Conservation (phyloP, 2,329 filamentous ascomycete species). For the Aspergillus sp. region DNA sequence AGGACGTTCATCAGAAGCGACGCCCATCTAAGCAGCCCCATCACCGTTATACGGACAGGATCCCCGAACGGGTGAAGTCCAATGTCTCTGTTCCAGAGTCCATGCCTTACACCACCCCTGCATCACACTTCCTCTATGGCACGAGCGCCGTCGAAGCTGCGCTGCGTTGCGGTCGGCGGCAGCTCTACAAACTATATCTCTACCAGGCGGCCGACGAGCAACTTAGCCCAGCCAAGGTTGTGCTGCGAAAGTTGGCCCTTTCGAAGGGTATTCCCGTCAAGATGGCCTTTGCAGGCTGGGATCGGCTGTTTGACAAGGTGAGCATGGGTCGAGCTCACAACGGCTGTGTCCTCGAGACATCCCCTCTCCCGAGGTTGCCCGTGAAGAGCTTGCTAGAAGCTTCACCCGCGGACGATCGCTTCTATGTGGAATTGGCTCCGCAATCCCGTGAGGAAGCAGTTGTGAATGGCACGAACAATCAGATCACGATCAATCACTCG, state of each 20-base stretch:
- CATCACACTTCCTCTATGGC: slow-evolving; percentile 90
- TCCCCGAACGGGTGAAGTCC: slow-evolving; percentile 33
- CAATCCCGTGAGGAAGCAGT: slow-evolving; percentile 72
- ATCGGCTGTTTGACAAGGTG: slow-evolving; percentile 78
- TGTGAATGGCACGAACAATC: slow-evolving; percentile 66
- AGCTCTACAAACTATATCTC: slow-evolving; percentile 82
- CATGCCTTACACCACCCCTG: slow-evolving; percentile 75
- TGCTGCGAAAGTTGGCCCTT: slow-evolving; percentile 40
- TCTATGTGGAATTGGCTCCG: slow-evolving; percentile 59
- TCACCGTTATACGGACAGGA: slow-evolving; percentile 22
- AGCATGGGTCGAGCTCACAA: slow-evolving; percentile 83
- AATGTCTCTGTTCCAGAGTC: slow-evolving; percentile 39
- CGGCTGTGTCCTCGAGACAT: slow-evolving; percentile 82
- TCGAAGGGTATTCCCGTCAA: slow-evolving; percentile 54
- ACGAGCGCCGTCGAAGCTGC: slow-evolving; percentile 77
- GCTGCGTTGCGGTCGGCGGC: slow-evolving; percentile 65
- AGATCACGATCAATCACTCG: slow-evolving; percentile 43
- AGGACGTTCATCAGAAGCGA: neutral
- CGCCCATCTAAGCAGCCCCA: slow-evolving; percentile 5
- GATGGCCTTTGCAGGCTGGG: slow-evolving; percentile 60
- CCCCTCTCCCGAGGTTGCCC: slow-evolving; percentile 72
- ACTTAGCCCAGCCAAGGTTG: slow-evolving; percentile 39
- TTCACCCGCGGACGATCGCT: slow-evolving; percentile 49
- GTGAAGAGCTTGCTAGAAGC: slow-evolving; percentile 58
- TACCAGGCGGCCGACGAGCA: slow-evolving; percentile 59